phyloP scores from a whole-genome alignment of 2,329 filamentous ascomycete species.

The Penicillium sumatraense region DNA sequence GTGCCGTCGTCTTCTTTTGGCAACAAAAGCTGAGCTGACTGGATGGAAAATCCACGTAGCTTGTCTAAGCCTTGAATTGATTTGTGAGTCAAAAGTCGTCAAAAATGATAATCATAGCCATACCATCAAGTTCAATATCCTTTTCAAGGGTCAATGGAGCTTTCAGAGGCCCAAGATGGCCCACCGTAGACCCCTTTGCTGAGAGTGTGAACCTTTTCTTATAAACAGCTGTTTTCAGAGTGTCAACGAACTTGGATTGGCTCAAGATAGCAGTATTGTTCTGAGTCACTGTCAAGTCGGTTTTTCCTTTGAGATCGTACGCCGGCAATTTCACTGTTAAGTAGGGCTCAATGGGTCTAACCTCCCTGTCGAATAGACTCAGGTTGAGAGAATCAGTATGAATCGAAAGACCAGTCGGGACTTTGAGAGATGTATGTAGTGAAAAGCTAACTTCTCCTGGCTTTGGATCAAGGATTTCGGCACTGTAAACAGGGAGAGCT shows the following conservation, averaged over 20 bases:
- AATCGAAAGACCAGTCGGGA: conserved; percentile 22
- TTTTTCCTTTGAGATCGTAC: conserved; percentile 30
- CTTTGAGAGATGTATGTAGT: conserved; percentile 22
- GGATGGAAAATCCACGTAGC: conserved; percentile 46
- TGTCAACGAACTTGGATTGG: conserved; percentile 45
- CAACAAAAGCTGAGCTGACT: conserved; percentile 43
- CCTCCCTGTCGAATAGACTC: conserved; percentile 48
- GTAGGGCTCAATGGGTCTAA: conserved; percentile 26
- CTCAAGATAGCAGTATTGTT: conserved; percentile 45
- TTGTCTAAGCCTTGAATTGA: conserved; percentile 39
- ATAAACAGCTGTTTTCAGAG: conserved; percentile 50
- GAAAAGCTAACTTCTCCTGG: conserved; percentile 23
- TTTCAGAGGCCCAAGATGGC: conserved; percentile 48
- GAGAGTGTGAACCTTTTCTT: conserved; percentile 43
- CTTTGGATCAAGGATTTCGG: conserved; percentile 25
- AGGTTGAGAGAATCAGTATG: conserved; percentile 42
- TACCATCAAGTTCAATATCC: conserved; percentile 44
- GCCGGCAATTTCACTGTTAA: conserved; percentile 17
- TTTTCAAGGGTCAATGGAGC: conserved; percentile 47
- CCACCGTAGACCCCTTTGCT: conserved; percentile 41
- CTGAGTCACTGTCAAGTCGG: conserved; percentile 39
- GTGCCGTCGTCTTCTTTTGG: conserved; percentile 43
- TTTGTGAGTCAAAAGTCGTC: background rate
- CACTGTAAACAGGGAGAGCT: conserved; percentile 24
- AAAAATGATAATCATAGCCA: no score